Percentiles rank a stretch among this genome's conserved stretches.
These are phyloP conservation scores for Phaeotremella skinneri DNA, from an alignment of 768 basidiomycete genomes.

Conservation along the genomic window DNA sequence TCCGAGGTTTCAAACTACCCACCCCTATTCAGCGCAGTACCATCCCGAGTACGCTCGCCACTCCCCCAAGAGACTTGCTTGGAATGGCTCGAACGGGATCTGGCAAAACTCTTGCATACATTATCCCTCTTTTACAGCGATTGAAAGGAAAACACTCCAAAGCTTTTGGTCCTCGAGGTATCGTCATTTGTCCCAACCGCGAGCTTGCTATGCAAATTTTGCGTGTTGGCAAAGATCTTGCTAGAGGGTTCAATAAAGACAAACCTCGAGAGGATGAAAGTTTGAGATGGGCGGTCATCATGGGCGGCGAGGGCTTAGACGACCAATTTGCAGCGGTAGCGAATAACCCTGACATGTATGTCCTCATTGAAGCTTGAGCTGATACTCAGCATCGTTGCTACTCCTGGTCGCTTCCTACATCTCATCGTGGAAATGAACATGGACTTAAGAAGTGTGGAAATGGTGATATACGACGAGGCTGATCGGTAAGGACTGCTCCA, in stretches of 20 bases:
- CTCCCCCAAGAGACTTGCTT: slow-evolving; percentile 86
- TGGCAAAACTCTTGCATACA: slow-evolving; percentile 93
- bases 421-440: slow-evolving; percentile 94
- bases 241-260: slow-evolving; percentile 66
- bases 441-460: slow-evolving; percentile 80
- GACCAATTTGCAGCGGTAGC: slow-evolving; percentile 96
- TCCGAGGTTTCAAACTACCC: slow-evolving; percentile 91
- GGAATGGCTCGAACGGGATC: slow-evolving; percentile 99
- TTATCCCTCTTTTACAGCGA: slow-evolving; percentile 85
- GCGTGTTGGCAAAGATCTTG: slow-evolving; percentile 92
- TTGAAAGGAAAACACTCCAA: slow-evolving; percentile 76
- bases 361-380: slow-evolving; percentile 34
- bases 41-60: slow-evolving; percentile 77
- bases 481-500: slow-evolving; percentile 60
- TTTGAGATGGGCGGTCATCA: slow-evolving; percentile 87
- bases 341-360: slow-evolving; percentile 91
- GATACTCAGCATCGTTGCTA: slow-evolving; percentile 79
- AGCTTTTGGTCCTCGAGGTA: slow-evolving; percentile 75
- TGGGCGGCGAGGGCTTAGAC: slow-evolving; percentile 92
- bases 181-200: slow-evolving; percentile 86
- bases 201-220: slow-evolving; percentile 92
- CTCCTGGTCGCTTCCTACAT: slow-evolving; percentile 95
- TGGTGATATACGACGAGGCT: slow-evolving; percentile 95
- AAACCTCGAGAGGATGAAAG: slow-evolving; percentile 55
- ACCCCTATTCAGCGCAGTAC: slow-evolving; percentile 93